A percentile compares a stretch with the other conserved stretches of the same genome.
These are phyloP conservation scores for Anthostomella pinea DNA, from an alignment of 2,329 filamentous ascomycete species.

Conservation along the genomic window DNA sequence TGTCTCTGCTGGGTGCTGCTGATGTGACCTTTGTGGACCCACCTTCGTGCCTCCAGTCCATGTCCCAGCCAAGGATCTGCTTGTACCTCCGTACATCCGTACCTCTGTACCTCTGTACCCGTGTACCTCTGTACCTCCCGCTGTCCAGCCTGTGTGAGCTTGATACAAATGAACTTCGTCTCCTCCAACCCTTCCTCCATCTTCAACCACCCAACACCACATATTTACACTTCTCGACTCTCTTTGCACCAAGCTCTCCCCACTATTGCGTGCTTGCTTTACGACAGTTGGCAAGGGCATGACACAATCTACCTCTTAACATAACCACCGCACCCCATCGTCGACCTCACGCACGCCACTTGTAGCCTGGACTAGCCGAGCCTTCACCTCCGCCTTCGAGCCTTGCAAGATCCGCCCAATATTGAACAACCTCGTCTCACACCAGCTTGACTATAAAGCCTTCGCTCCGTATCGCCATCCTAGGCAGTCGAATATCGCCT, in stretches of 20 bases:
- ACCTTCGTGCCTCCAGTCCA: conserved; percentile 13
- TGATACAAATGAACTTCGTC: conserved; percentile 33
- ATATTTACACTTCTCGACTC: conserved; percentile 5
- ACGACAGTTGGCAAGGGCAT: conserved; percentile 18
- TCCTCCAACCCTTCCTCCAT: conserved; percentile 24
- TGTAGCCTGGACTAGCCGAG: conserved; percentile 9
- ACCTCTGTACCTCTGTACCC: conserved; percentile 13
- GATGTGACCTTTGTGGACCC: conserved; percentile 13
- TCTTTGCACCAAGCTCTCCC: conserved; percentile 4
- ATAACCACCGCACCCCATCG: conserved; percentile 11
- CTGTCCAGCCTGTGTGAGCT: conserved; percentile 24
- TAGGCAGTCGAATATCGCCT: too few relatives aligned
- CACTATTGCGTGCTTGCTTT: conserved; percentile 18
- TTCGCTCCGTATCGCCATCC: too few relatives aligned
- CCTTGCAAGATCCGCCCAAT: too few relatives aligned
- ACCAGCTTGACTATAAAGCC: too few relatives aligned
- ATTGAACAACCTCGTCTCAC: too few relatives aligned
- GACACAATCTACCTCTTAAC: conserved; percentile 19
- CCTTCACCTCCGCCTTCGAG: conserved; percentile 11
- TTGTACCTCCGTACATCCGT: conserved; percentile 12
- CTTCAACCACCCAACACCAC: conserved; percentile 12
- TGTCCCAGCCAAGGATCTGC: conserved; percentile 17
- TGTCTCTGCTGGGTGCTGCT: too few relatives aligned
- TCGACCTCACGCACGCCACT: conserved; percentile 10
- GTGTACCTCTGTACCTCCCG: conserved; percentile 17